Evolutionary conservation across 345 rosid genomes (phyloP), one percentile per base, ranked within the genome.

Genomic region (Draba incana): DNA sequence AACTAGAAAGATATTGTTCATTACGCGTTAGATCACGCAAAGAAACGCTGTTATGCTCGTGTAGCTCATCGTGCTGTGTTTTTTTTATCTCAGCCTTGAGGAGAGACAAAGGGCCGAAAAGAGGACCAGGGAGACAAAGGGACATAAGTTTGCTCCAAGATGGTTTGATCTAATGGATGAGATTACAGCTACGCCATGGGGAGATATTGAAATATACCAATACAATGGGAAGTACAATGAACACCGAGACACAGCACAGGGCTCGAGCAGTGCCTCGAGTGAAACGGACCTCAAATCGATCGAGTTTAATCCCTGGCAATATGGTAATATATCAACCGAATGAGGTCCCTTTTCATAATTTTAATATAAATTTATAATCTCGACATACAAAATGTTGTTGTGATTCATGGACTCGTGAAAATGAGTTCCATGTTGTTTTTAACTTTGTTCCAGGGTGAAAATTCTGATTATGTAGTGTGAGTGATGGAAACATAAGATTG

Each of bases 291-390:
- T 68, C 53, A 54, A 71, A 33, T 80, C 87, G 8, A 64, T 79
- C 7, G 88, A 85, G 62, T 89, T 87, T 72, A 83, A 85, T 76
- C 91, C 89, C 0, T 89, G 92, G 96, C 96, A 87, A 64, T 89
- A 84, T 57, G 80, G 82, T 57, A 79, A 81, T 68, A 9, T 80
- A 67, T 72, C 83, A 53, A 74, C 85, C 1, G 87, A 88, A 78
- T 86, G 81, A 88, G 75, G 75, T 73, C 77, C 13, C 28, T 43
- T 23, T 41, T 59, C 39, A 4, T 46, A 13, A 2, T 20, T 30
- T 39, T 10, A 30, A 64, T 64, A 50, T 28, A 38, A 6, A 6
- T 33, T 33, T 7, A 6, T 28, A 14, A 55, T 23, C 24, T 51
- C 60, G 15, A 6, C 11, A 13, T 38, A 16, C 35, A 16, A 16